These are phyloP conservation scores for Salinomyces thailandicus DNA, from an alignment of 2,329 filamentous ascomycete genomes.

Conservation along the genomic window DNA sequence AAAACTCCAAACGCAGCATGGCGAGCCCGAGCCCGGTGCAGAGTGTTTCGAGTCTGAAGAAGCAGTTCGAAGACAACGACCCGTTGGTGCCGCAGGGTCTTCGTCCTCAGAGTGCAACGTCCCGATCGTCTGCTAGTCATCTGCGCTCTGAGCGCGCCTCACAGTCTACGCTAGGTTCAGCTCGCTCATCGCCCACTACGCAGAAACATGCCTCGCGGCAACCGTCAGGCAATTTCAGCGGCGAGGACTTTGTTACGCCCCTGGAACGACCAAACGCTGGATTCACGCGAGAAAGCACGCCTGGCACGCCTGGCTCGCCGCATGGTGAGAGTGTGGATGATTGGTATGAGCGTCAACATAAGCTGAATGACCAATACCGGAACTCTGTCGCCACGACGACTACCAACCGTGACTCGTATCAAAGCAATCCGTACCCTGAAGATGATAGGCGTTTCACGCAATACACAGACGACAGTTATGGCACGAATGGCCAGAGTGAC, in stretches of 20 bases:
- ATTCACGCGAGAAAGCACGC: constrained; percentile 34
- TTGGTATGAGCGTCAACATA: constrained; percentile 44
- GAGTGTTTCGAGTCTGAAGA: constrained; percentile 62
- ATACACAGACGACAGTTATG: constrained; percentile 47
- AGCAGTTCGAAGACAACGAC: constrained; percentile 50
- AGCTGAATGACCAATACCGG: constrained; percentile 49
- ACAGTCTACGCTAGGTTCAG: constrained; percentile 48
- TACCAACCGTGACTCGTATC: constrained; percentile 27
- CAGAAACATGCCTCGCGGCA: constrained; percentile 39
- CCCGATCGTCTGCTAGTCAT: constrained; percentile 51
- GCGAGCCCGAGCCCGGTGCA: constrained; percentile 82
- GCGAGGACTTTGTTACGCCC: constrained; percentile 29
- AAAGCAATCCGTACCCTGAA: constrained; percentile 42
- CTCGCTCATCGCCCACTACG: constrained; percentile 48
- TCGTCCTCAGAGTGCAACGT: constrained; percentile 23
- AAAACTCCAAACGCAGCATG: constrained; percentile 13
- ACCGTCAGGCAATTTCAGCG: constrained; percentile 42
- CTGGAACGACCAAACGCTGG: constrained; percentile 33
- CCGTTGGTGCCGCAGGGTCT: constrained; percentile 24
- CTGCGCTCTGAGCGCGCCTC: constrained; percentile 42
- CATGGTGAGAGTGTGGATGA: constrained; percentile 33
- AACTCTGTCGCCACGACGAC: constrained; percentile 11
- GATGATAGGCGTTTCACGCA: constrained; percentile 43
- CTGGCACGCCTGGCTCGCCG: constrained; percentile 10
- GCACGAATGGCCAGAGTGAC: constrained; percentile 18